phyloP scores from a whole-genome alignment of 176 grass and related monocot species.

The Eleusine indica region DNA sequence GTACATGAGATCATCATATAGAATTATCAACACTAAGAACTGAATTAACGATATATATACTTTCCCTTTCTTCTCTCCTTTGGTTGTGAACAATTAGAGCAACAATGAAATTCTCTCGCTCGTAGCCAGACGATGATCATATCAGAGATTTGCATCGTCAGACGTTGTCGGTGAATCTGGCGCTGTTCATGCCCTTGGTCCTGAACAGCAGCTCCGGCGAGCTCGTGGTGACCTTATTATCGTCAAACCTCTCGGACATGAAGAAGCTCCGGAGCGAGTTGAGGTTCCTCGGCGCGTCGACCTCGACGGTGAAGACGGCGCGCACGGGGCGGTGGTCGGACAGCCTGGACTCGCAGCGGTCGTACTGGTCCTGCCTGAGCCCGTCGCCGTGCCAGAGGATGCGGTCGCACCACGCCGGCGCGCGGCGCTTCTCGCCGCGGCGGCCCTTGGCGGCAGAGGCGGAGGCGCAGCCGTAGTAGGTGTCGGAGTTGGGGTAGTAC shows the following conservation, averaged over 20 bases:
- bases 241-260: slow-evolving; percentile 59
- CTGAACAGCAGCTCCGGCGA: background rate
- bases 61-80: background rate
- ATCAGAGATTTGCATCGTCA: background rate
- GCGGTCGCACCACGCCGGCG: slow-evolving; percentile 85
- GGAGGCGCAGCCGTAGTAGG: slow-evolving; percentile 58
- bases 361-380: slow-evolving; percentile 56
- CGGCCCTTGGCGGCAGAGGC: background rate
- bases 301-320: slow-evolving; percentile 54
- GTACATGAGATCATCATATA: background rate
- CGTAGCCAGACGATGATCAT: background rate
- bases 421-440: slow-evolving; percentile 64
- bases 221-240: slow-evolving; percentile 6
- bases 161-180: slow-evolving; percentile 23
- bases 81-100: background rate
- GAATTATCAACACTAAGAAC: background rate
- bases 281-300: slow-evolving; percentile 46
- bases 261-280: slow-evolving; percentile 75
- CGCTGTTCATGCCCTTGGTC: slow-evolving; percentile 38
- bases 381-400: slow-evolving; percentile 67
- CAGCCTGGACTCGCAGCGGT: slow-evolving; percentile 62
- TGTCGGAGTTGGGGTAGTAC: slow-evolving; percentile 74
- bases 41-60: background rate
- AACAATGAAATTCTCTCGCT: background rate
- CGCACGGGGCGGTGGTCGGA: slow-evolving; percentile 82